Conservation (phyloP, 1,284 basidiomycete genomes). For the Leucoagaricus sp. region DNA sequence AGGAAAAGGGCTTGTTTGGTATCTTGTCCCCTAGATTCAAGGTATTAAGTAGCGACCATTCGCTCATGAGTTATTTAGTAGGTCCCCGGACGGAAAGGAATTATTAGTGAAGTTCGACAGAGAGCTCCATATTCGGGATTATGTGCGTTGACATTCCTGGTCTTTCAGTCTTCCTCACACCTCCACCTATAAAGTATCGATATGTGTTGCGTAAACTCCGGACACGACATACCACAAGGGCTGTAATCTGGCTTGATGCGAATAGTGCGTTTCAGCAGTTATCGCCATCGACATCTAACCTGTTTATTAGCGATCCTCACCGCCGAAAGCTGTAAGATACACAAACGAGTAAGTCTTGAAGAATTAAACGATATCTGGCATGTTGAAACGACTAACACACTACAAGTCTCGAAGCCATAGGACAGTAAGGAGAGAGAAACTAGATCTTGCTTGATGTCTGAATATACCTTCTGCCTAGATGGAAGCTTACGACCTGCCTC, state of each 20-base stretch:
- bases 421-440: neutral
- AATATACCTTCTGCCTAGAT: neutral
- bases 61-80: neutral
- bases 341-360: neutral
- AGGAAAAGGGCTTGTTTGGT: neutral
- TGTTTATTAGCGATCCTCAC: neutral
- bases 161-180: neutral
- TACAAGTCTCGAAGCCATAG: slow-evolving; percentile 6
- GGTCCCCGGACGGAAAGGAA: slow-evolving; percentile 8
- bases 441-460: neutral
- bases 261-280: neutral
- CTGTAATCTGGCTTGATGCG: slow-evolving; percentile 8
- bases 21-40: neutral
- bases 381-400: neutral
- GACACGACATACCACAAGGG: neutral
- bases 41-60: neutral
- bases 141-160: neutral
- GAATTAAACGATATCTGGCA: no score
- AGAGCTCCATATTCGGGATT: slow-evolving; percentile 10
- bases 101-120: slow-evolving; percentile 1
- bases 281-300: neutral
- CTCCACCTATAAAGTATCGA: neutral
- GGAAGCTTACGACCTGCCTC: neutral
- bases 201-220: neutral
- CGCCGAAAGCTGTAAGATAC: neutral